phyloP scores from a whole-genome alignment of 371 early-diverging fungal genomes.

The Coemansia sp. region DNA sequence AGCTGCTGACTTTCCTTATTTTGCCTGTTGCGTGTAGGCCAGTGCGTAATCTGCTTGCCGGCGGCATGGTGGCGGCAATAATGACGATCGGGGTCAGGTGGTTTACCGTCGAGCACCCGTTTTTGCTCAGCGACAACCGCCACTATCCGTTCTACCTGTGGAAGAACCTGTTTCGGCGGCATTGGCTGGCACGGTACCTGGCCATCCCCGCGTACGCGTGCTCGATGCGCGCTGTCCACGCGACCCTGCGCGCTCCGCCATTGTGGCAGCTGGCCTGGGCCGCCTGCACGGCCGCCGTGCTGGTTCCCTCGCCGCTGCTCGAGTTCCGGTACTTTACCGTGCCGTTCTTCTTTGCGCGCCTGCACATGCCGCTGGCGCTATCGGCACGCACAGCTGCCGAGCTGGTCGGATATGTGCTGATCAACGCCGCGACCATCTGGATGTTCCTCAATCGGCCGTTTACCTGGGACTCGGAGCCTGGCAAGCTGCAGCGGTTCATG shows the following conservation, averaged over 20 bases:
- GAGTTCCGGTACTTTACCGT: constrained; percentile 95
- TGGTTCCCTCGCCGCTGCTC: constrained; percentile 89
- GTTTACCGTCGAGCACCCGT: constrained; percentile 78
- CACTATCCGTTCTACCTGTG: constrained; percentile 95
- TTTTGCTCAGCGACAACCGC: constrained; percentile 91
- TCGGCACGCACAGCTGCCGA: constrained; percentile 38
- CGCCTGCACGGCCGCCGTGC: constrained; percentile 56
- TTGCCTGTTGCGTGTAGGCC: constrained; percentile 4
- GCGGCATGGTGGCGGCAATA: not conserved
- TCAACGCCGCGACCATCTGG: constrained; percentile 66
- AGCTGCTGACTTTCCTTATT: not conserved
- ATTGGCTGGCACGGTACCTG: constrained; percentile 60
- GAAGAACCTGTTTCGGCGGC: constrained; percentile 70
- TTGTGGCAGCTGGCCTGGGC: constrained; percentile 42
- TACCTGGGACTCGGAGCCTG: constrained; percentile 68
- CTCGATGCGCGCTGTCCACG: constrained; percentile 49
- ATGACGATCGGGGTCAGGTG: constrained; percentile 29
- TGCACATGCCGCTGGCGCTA: constrained; percentile 56
- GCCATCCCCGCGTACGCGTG: constrained; percentile 68
- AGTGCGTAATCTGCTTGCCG: constrained; percentile 1
- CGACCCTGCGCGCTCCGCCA: constrained; percentile 1
- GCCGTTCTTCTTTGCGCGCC: constrained; percentile 72
- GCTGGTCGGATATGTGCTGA: constrained; percentile 48
- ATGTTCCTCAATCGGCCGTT: constrained; percentile 76
- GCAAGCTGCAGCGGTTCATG: constrained; percentile 80